phyloP scores from a whole-genome alignment of 805 yeast species.

The Yamadazyma philogaea region DNA sequence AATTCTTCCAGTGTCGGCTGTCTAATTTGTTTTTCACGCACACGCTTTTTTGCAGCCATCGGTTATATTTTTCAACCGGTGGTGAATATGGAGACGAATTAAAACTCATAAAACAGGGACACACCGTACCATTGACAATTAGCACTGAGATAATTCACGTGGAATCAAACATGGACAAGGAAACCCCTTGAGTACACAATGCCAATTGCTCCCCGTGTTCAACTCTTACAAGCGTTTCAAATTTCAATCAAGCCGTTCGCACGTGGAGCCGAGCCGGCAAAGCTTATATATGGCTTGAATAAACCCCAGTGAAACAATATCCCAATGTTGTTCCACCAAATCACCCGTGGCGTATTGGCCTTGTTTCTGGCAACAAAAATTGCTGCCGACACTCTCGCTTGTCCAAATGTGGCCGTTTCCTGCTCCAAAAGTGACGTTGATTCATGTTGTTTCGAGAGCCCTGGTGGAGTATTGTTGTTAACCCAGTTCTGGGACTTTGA shows the following conservation, averaged over 20 bases:
- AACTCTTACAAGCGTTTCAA: too few relatives aligned
- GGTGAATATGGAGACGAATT: too few relatives aligned
- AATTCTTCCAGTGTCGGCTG: too few relatives aligned
- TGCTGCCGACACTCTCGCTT: neutral
- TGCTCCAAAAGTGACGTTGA: slow-evolving; percentile 20
- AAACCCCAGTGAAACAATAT: neutral
- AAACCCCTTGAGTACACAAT: too few relatives aligned
- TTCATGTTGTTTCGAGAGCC: slow-evolving; percentile 41
- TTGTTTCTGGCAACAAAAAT: neutral
- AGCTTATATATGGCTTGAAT: neutral
- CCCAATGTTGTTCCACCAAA: neutral
- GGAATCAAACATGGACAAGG: too few relatives aligned
- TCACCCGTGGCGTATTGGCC: neutral
- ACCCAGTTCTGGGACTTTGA: slow-evolving; percentile 39
- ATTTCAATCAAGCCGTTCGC: neutral
- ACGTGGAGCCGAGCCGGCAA: neutral
- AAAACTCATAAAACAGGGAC: too few relatives aligned
- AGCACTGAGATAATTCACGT: too few relatives aligned
- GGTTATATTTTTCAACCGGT: too few relatives aligned
- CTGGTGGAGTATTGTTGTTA: slow-evolving; percentile 38
- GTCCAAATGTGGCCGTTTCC: neutral
- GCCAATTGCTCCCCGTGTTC: too few relatives aligned
- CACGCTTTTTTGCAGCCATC: too few relatives aligned
- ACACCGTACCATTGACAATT: too few relatives aligned
- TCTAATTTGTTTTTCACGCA: too few relatives aligned